Evolutionary conservation across 257 asterid genomes (phyloP).

Genomic region (Capsicum pubescens): DNA sequence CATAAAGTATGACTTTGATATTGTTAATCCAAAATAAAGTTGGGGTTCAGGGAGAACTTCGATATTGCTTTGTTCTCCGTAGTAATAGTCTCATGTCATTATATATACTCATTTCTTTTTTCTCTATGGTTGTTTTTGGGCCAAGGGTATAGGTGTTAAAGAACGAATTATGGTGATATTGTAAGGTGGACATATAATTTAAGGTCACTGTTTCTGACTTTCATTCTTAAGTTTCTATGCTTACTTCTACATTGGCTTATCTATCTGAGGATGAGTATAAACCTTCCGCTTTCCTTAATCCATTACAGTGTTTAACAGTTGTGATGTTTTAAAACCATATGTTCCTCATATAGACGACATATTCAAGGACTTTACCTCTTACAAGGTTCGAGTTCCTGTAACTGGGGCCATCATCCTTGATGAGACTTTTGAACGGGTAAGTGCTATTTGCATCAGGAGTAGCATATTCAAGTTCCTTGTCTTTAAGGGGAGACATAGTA

Average conservation of each 20-base stretch:
- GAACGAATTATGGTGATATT: conserved; percentile 8
- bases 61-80: background rate
- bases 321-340: conserved; percentile 85
- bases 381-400: conserved; percentile 91
- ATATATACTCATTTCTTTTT: background rate
- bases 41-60: background rate
- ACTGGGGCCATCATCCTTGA: conserved; percentile 89
- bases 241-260: background rate
- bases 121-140: background rate
- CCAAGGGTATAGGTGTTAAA: background rate
- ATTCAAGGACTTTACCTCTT: conserved; percentile 87
- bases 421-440: conserved; percentile 79
- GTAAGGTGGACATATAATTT: conserved; percentile 1
- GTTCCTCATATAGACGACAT: conserved; percentile 83
- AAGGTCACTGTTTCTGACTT: conserved; percentile 11
- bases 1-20: background rate
- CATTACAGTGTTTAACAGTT: conserved; percentile 75
- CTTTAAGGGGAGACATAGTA: background rate
- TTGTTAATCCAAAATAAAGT: background rate
- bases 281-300: conserved; percentile 56
- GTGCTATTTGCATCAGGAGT: conserved; percentile 25
- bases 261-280: conserved; percentile 2
- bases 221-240: background rate
- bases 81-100: background rate
- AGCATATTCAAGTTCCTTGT: conserved; percentile 13